phyloP scores from a whole-genome alignment of 1,139 yeast genomes.

The Blastobotrys buckinghamii region DNA sequence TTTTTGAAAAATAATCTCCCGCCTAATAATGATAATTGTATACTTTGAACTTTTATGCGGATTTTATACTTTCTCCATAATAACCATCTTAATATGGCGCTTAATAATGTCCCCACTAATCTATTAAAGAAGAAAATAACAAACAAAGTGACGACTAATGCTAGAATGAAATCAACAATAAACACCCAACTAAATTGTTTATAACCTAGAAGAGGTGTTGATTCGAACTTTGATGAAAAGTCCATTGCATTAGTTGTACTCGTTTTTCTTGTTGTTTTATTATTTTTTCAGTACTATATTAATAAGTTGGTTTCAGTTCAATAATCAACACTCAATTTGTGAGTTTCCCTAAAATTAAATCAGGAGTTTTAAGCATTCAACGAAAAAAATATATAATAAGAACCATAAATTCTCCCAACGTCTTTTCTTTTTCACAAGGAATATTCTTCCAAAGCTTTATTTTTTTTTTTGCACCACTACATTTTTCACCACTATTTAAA shows the following conservation, averaged over 20 bases:
- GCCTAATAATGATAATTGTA: constrained; percentile 70
- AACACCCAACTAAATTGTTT: constrained; percentile 71
- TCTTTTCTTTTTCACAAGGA: too few relatives aligned
- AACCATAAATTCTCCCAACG: too few relatives aligned
- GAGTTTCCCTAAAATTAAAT: too few relatives aligned
- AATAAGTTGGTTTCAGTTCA: too few relatives aligned
- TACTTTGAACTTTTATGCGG: constrained; percentile 60
- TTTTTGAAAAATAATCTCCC: constrained; percentile 80
- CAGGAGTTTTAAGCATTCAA: too few relatives aligned
- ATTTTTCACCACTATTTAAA: too few relatives aligned
- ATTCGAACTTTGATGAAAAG: constrained; percentile 20
- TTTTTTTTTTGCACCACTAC: too few relatives aligned
- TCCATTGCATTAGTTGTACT: constrained; percentile 10
- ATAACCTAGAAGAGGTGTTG: constrained; percentile 27
- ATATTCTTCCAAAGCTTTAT: too few relatives aligned
- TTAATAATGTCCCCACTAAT: constrained; percentile 55
- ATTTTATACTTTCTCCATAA: constrained; percentile 61
- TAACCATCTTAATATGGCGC: constrained; percentile 45
- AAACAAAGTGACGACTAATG: constrained; percentile 55
- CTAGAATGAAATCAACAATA: constrained; percentile 72
- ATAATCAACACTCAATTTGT: too few relatives aligned
- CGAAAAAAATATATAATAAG: too few relatives aligned
- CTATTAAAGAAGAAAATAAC: constrained; percentile 75
- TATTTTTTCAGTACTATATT: too few relatives aligned
- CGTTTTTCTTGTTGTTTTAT: neutral